A percentile compares a stretch with the other conserved stretches of the same genome.
Evolutionary conservation across 2,329 filamentous ascomycete genomes (phyloP).

Genomic region (Teratosphaeria nubilosa): DNA sequence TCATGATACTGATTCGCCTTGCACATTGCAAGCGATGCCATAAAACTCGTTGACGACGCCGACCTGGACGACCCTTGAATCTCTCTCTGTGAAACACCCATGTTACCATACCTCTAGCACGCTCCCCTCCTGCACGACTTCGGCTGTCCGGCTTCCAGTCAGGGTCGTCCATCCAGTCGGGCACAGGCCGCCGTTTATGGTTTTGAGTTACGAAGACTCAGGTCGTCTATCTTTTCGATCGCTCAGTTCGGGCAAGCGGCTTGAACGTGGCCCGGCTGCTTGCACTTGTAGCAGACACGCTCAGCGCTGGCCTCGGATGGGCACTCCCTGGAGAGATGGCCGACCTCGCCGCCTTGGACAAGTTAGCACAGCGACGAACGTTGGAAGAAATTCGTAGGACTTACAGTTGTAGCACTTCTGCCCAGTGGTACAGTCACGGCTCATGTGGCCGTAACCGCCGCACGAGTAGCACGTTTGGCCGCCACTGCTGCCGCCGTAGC

Average conservation of each 20-base stretch:
- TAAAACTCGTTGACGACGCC: background rate
- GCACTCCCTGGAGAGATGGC: constrained; percentile 93
- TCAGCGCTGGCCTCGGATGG: constrained; percentile 81
- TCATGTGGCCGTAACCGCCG: constrained; percentile 82
- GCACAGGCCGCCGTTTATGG: constrained; percentile 17
- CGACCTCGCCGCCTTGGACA: constrained; percentile 61
- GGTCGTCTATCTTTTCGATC: constrained; percentile 10
- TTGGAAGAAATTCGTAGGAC: constrained; percentile 18
- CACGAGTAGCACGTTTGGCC: constrained; percentile 96
- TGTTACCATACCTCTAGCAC: background rate
- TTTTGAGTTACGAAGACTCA: constrained; percentile 10
- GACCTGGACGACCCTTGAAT: constrained; percentile 3
- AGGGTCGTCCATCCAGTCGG: constrained; percentile 22
- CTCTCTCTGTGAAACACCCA: background rate
- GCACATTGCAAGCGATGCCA: background rate
- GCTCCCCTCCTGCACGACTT: constrained; percentile 10
- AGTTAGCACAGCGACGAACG: constrained; percentile 15
- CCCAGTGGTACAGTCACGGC: constrained; percentile 94
- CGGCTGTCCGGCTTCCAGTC: constrained; percentile 16
- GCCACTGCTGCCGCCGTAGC: constrained; percentile 36
- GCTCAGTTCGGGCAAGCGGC: constrained; percentile 77
- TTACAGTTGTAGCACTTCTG: constrained; percentile 99
- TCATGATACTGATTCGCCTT: background rate
- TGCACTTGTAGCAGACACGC: constrained; percentile 97
- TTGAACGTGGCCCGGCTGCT: constrained; percentile 79